Evolutionary conservation across 2,329 filamentous ascomycete species (phyloP).

Genomic region (Pestalotiopsis sp.): DNA sequence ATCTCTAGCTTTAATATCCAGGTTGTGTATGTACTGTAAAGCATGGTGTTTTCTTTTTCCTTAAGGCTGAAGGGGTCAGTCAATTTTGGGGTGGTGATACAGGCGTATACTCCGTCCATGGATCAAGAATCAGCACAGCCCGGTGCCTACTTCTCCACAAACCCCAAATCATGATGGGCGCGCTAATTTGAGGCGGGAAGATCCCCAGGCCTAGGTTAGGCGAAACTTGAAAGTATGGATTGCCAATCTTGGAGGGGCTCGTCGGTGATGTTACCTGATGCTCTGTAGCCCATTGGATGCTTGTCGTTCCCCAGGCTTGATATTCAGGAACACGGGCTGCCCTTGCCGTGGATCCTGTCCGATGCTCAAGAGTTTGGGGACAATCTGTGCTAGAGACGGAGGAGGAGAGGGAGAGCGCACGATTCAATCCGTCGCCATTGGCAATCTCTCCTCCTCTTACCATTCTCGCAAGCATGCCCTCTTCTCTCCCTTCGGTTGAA

Average conservation of each 20-base stretch:
- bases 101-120: neutral
- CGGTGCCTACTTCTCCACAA: slow-evolving; percentile 8
- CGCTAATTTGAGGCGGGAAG: slow-evolving; percentile 13
- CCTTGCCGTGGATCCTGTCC: neutral
- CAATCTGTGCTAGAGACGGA: neutral
- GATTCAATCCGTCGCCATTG: neutral
- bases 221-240: neutral
- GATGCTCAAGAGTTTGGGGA: neutral
- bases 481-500: neutral
- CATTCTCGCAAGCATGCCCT: neutral
- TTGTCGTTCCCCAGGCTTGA: neutral
- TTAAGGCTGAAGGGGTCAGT: neutral
- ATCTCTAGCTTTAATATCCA: neutral
- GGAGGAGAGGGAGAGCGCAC: neutral
- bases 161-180: neutral
- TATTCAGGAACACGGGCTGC: slow-evolving; percentile 1
- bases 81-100: neutral
- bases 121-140: neutral
- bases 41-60: neutral
- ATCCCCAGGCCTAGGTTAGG: slow-evolving; percentile 4
- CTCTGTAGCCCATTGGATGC: neutral
- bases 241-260: slow-evolving; percentile 4
- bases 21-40: neutral
- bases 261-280: slow-evolving; percentile 3
- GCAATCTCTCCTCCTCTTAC: neutral